Percentiles rank a stretch among this genome's conserved stretches.
Evolutionary conservation across 805 yeast genomes (phyloP).

Genomic region (Ogataea parapolymorpha): DNA sequence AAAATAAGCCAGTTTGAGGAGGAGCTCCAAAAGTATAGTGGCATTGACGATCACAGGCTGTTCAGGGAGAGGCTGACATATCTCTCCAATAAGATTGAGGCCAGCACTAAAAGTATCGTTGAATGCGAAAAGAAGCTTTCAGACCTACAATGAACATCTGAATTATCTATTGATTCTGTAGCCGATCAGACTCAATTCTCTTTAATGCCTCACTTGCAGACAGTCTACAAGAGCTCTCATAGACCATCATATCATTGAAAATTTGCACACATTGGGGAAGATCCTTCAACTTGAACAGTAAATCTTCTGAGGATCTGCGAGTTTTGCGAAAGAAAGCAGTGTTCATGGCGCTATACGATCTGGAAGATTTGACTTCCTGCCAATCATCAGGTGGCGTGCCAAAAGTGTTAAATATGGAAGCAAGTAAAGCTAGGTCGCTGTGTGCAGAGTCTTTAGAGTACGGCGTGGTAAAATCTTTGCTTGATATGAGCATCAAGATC

Average conservation of each 20-base stretch:
- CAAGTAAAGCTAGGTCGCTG: constrained; percentile 59
- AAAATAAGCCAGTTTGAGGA: constrained; percentile 66
- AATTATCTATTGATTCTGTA: no score
- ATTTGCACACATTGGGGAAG: constrained; percentile 22
- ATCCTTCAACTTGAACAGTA: constrained; percentile 35
- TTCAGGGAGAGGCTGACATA: constrained; percentile 63
- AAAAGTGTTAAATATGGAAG: constrained; percentile 49
- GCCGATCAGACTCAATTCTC: no score
- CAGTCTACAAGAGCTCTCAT: constrained; percentile 34
- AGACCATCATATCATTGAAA: constrained; percentile 44
- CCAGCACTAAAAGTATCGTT: constrained; percentile 50
- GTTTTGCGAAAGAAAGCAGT: constrained; percentile 23
- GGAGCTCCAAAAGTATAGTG: constrained; percentile 61
- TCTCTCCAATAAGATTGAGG: constrained; percentile 62
- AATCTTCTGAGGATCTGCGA: constrained; percentile 19
- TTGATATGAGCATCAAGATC: constrained; percentile 50
- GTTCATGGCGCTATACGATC: constrained; percentile 35
- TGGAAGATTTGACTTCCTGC: constrained; percentile 41
- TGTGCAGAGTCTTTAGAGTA: constrained; percentile 38
- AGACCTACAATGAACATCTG: constrained; percentile 17
- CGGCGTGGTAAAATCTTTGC: constrained; percentile 36
- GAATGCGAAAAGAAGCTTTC: constrained; percentile 41
- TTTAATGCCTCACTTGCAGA: constrained; percentile 28
- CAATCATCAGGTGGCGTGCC: constrained; percentile 60
- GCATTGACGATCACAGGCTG: constrained; percentile 48